A percentile compares a stretch with the other conserved stretches of the same genome.
phyloP scores from a whole-genome alignment of 345 rosid genomes.

The Ceriops tagal region DNA sequence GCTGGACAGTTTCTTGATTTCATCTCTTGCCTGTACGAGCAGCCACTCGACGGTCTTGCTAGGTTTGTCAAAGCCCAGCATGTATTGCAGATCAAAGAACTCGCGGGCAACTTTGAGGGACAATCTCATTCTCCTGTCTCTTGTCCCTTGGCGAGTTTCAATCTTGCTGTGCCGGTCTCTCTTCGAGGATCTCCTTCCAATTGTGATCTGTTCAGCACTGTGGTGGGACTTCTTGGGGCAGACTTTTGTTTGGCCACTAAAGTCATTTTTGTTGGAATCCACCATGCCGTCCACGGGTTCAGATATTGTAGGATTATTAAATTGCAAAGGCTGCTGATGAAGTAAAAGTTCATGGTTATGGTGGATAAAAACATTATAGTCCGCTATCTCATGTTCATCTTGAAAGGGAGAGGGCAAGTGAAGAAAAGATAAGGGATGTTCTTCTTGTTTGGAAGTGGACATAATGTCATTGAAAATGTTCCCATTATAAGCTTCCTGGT shows the following conservation, averaged over 20 bases:
- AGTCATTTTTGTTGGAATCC: slow-evolving; percentile 18
- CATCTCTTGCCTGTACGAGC: slow-evolving; percentile 52
- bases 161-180: slow-evolving; percentile 89
- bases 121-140: slow-evolving; percentile 85
- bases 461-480: slow-evolving; percentile 29
- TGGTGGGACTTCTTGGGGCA: not conserved
- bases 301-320: not conserved
- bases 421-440: slow-evolving; percentile 34
- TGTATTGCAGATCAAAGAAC: slow-evolving; percentile 79
- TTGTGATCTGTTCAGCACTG: slow-evolving; percentile 4
- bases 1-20: slow-evolving; percentile 46
- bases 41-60: slow-evolving; percentile 88
- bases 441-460: slow-evolving; percentile 32
- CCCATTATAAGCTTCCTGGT: slow-evolving; percentile 32
- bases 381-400: slow-evolving; percentile 28
- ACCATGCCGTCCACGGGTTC: slow-evolving; percentile 29
- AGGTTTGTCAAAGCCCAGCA: slow-evolving; percentile 72
- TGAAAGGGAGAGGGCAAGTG: slow-evolving; percentile 49
- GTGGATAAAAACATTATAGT: slow-evolving; percentile 26
- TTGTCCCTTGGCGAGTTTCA: slow-evolving; percentile 65
- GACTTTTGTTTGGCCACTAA: not conserved
- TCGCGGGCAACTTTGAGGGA: slow-evolving; percentile 67
- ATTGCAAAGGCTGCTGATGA: slow-evolving; percentile 24
- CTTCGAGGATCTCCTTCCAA: slow-evolving; percentile 42
- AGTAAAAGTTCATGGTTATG: slow-evolving; percentile 27